Base-by-base conservation (phyloP, 129 eudicot species). In the Heracleum sosnowskyi region DNA sequence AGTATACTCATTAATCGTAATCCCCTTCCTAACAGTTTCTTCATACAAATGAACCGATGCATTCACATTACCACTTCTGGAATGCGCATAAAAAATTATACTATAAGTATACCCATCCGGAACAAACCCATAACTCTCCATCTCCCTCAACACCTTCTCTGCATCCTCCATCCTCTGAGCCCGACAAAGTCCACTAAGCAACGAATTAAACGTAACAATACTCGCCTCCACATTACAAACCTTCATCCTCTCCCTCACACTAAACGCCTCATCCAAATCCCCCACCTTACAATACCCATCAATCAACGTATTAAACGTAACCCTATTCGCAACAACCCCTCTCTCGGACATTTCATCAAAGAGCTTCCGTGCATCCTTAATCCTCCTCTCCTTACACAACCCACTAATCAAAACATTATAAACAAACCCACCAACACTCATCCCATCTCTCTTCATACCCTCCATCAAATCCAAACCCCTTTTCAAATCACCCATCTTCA, bases 251-350 rank as follows among this genome's bases (percentile, higher is more conserved):
- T 72, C 82, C 35, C 72, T 51, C 26, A 79, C 42, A 6, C 53
- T 71, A 72, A 79, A 79, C 10, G 77, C 82, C 34, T 24, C 82
- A 41, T 79, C 82, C 51, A 79, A 70, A 72, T 79, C 44, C 24
- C 73, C 77, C 49, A 53, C 77, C 69, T 79, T 79, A 71, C 72
- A 79, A 72, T 79, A 79, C 49, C 82, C 82, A 79, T 79, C 82
- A 53, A 79, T 79, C 68, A 79, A 31, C 51, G 77, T 79, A 42
- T 79, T 79, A 70, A 72, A 79, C 4, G 82, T 12, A 44, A 79
- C 35, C 51, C 7, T 79, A 79, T 79, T 74, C 2, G 70, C 47
- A 73, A 53, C 76, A 28, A 79, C 78, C 39, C 69, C 51, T 36
- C 66, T 72, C 44, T 72, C 77, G 28, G 64, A 18, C 82, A 79